Evolutionary conservation across 140 eudicot species (phyloP).

Genomic region (Cichorium intybus): DNA sequence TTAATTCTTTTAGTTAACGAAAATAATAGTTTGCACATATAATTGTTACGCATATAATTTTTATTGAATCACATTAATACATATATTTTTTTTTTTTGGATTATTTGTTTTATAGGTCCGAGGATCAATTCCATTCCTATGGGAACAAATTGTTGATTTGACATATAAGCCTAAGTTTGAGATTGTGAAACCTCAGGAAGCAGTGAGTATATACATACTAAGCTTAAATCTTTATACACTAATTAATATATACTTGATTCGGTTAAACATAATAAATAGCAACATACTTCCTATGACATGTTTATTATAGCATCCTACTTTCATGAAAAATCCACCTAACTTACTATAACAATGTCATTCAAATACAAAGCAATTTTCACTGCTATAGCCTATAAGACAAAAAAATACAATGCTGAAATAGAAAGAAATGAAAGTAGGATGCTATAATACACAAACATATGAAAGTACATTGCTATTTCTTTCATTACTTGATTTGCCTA

Average conservation of each 20-base stretch:
- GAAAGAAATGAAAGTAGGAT: background rate
- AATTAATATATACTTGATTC: too few relatives aligned
- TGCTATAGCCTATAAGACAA: too few relatives aligned
- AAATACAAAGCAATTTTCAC: too few relatives aligned
- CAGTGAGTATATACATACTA: conserved; percentile 61
- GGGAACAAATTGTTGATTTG: conserved; percentile 97
- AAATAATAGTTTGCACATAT: too few relatives aligned
- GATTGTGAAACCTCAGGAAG: conserved; percentile 73
- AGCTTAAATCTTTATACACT: background rate
- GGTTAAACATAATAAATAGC: background rate
- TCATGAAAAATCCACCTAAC: too few relatives aligned
- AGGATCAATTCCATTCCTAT: conserved; percentile 90
- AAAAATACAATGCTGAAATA: too few relatives aligned
- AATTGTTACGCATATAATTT: background rate
- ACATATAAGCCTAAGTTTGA: conserved; percentile 90
- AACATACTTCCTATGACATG: background rate
- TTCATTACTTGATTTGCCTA: background rate
- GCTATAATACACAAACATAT: background rate
- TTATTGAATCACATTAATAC: background rate
- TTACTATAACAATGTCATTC: too few relatives aligned
- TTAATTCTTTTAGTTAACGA: too few relatives aligned
- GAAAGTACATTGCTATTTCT: background rate
- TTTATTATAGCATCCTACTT: background rate
- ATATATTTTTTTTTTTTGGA: background rate
- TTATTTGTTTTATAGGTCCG: conserved; percentile 56